Conservation (phyloP, 2,329 filamentous ascomycete species). For the Verruconis gallopava region DNA sequence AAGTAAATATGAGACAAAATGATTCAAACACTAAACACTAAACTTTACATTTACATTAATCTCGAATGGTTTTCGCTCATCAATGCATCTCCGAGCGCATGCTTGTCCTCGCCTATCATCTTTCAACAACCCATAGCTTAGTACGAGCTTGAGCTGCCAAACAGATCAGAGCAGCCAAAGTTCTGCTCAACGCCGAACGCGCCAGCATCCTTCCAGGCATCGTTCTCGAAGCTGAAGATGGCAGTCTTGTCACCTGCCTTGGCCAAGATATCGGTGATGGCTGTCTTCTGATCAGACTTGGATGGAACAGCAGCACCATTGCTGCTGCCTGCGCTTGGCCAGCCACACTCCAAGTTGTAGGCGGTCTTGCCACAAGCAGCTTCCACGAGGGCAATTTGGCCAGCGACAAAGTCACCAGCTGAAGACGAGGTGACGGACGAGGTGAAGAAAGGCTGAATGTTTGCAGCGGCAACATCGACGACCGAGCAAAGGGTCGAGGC, state of each 20-base stretch:
- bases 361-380: conserved; percentile 61
- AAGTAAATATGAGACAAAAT: no score
- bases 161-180: conserved; percentile 53
- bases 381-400: conserved; percentile 60
- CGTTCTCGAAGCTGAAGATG: conserved; percentile 72
- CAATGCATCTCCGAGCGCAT: no score
- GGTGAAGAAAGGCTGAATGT: conserved; percentile 96
- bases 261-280: conserved; percentile 58
- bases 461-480: conserved; percentile 69
- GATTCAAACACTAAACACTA: no score
- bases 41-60: no score
- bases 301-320: conserved; percentile 66
- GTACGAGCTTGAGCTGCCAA: no score
- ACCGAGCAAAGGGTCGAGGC: conserved; percentile 51
- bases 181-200: conserved; percentile 61
- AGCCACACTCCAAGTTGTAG: conserved; percentile 83
- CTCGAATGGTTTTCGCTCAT: no score
- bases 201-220: conserved; percentile 67
- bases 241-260: conserved; percentile 54
- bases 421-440: conserved; percentile 44
- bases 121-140: no score
- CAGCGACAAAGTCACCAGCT: conserved; percentile 64
- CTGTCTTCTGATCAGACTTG: conserved; percentile 50
- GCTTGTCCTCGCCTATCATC: no score
- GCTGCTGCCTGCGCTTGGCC: conserved; percentile 57